These are phyloP conservation scores for Hypoxylon sp. DNA, from an alignment of 2,329 filamentous ascomycete species.

Conservation along the genomic window DNA sequence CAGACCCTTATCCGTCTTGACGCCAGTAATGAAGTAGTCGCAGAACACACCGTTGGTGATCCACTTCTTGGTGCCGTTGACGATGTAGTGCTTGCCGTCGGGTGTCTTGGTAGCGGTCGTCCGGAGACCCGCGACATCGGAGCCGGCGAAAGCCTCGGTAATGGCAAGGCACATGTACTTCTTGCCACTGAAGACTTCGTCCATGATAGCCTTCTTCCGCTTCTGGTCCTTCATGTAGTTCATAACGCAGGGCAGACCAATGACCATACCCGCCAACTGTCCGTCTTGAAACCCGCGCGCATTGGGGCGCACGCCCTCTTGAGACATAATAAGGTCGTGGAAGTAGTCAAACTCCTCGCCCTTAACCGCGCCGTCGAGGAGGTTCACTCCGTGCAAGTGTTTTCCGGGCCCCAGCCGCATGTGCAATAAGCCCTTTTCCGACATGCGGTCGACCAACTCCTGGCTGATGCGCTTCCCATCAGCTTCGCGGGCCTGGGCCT, in stretches of 20 bases:
- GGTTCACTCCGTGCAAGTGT: conserved; percentile 78
- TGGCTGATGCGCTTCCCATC: conserved; percentile 79
- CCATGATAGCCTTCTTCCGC: conserved; percentile 75
- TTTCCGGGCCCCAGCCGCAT: conserved; percentile 88
- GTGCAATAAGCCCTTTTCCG: conserved; percentile 78
- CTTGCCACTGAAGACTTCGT: conserved; percentile 81
- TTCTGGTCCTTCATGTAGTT: conserved; percentile 79
- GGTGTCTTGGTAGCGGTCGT: conserved; percentile 83
- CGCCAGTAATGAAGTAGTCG: conserved; percentile 87
- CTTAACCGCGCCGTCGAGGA: conserved; percentile 78
- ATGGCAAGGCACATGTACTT: conserved; percentile 93
- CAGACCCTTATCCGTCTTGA: conserved; percentile 82
- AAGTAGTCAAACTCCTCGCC: conserved; percentile 90
- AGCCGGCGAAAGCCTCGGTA: conserved; percentile 89
- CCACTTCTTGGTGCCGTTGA: conserved; percentile 86
- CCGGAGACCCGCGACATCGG: conserved; percentile 82
- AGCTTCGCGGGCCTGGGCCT: conserved; percentile 81
- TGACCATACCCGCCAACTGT: conserved; percentile 88
- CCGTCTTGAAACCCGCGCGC: conserved; percentile 87
- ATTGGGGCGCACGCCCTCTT: conserved; percentile 79
- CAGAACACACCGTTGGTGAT: conserved; percentile 85
- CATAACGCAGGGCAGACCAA: conserved; percentile 82
- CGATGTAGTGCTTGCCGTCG: conserved; percentile 79
- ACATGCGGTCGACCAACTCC: conserved; percentile 83
- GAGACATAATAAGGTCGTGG: conserved; percentile 81